These are phyloP conservation scores for Ophiocordyceps unilateralis DNA, from an alignment of 2,329 filamentous ascomycete species.

Conservation along the genomic window DNA sequence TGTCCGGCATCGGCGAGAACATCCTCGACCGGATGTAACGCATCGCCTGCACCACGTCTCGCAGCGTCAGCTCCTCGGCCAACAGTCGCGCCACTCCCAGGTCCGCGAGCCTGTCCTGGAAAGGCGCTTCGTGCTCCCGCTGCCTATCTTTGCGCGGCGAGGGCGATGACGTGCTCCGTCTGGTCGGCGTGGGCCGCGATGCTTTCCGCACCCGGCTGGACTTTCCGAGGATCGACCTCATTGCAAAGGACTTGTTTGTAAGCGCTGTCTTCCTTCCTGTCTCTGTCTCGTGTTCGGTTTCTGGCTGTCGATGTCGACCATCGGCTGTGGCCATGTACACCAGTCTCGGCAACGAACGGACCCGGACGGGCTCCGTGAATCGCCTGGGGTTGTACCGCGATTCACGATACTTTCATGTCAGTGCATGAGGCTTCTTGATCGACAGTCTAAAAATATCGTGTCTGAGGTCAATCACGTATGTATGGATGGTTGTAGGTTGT, in stretches of 20 bases:
- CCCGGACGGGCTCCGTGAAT: background rate
- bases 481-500: background rate
- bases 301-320: constrained; percentile 14
- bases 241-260: no score
- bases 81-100: constrained; percentile 37
- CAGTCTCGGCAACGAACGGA: background rate
- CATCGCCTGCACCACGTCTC: constrained; percentile 48
- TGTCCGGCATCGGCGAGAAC: constrained; percentile 45
- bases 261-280: no score
- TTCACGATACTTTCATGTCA: background rate
- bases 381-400: background rate
- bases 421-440: no score
- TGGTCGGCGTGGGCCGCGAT: constrained; percentile 2
- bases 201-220: constrained; percentile 18
- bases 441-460: background rate
- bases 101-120: constrained; percentile 38
- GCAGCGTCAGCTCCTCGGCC: constrained; percentile 35
- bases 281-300: no score
- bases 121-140: constrained; percentile 12
- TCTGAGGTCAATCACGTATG: background rate
- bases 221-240: constrained; percentile 21
- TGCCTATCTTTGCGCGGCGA: constrained; percentile 6
- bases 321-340: constrained; percentile 2
- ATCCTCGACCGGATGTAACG: constrained; percentile 41
- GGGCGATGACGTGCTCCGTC: background rate